A percentile compares a stretch with the other conserved stretches of the same genome.
Conservation (phyloP, 2,329 filamentous ascomycete genomes). For the Colletotrichum lentis region DNA sequence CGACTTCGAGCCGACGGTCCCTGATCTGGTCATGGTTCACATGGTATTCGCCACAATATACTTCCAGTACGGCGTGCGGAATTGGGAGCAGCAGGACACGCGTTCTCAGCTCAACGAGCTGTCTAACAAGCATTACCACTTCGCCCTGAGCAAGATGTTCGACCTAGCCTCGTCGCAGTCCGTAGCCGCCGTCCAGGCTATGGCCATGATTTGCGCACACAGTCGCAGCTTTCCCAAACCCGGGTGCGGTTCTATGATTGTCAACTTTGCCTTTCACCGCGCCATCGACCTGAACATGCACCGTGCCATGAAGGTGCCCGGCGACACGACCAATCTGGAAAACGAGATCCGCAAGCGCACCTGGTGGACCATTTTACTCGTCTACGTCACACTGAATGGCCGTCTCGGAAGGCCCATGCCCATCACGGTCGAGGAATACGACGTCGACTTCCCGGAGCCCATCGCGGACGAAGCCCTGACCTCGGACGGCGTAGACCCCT, state of each 20-base stretch:
- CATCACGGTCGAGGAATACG: constrained; percentile 76
- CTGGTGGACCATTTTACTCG: constrained; percentile 76
- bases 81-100: constrained; percentile 64
- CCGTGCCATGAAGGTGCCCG: constrained; percentile 66
- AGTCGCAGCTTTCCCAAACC: constrained; percentile 82
- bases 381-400: constrained; percentile 74
- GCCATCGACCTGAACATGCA: constrained; percentile 81
- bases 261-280: constrained; percentile 69
- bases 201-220: constrained; percentile 76
- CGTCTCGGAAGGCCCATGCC: constrained; percentile 82
- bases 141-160: constrained; percentile 73
- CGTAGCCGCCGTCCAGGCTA: constrained; percentile 74
- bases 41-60: constrained; percentile 82
- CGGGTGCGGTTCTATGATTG: constrained; percentile 75
- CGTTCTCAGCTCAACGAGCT: constrained; percentile 66
- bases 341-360: constrained; percentile 79
- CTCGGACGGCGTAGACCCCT: constrained; percentile 68
- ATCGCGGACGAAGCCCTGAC: constrained; percentile 75
- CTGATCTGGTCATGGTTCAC: constrained; percentile 76
- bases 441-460: constrained; percentile 77
- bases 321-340: constrained; percentile 63
- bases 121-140: constrained; percentile 82
- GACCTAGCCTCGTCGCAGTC: constrained; percentile 69
- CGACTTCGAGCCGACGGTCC: constrained; percentile 65
- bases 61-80: constrained; percentile 79